Base-by-base conservation (phyloP, 495 filamentous ascomycete species). In the Hypoxylon rickii region DNA sequence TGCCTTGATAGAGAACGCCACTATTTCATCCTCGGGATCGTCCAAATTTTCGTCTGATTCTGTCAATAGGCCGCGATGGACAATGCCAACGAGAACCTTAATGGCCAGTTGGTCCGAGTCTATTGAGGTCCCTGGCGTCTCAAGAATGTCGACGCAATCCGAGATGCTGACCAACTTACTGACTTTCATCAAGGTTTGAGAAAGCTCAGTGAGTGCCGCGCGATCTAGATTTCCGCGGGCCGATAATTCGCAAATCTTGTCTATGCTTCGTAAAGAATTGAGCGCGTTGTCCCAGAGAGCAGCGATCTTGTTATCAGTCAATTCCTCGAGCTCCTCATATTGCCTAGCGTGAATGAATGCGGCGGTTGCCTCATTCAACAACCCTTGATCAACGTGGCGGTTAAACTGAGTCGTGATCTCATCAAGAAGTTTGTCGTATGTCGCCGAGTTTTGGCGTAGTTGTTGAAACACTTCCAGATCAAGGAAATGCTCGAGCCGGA, bases 401-500 rank as follows among this genome's bases (percentile, higher is more conserved):
- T 92, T 82, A 71, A 97, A 97, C 65, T 97, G 94, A 52, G 87
- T 88, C 59, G 89, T 90, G 63, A 97, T 93, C 59, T 97, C 93
- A 56, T 96, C 94, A 1, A 98, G 77, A 16, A 97, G 73, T 11
- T 90, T 83, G 0, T 81, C 81, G 69, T 95, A 96, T 0, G 87
- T 87, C 0, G 89, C 85, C 1, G 88, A 85, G 61, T 92, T 89
- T 67, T 96, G 90, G 16, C 92, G 87, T 10, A 97, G 76, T 63
- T 96, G 89, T 65, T 94, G 86, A 67, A 96, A 94, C 17, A 94
- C 83, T 42, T 90, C 87, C 2, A 97, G 79, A 61, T 96, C 88
- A 13, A 98, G 83, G 16, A 87, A 81, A 66, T 91, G 89, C 63
- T 92, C 90, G n/a, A 98, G 76, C 6, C 90, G 85, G 13, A 98